A percentile compares a stretch with the other conserved stretches of the same genome.
phyloP scores from a whole-genome alignment of 1,284 basidiomycete genomes.

The Boletus semigastroideus region DNA sequence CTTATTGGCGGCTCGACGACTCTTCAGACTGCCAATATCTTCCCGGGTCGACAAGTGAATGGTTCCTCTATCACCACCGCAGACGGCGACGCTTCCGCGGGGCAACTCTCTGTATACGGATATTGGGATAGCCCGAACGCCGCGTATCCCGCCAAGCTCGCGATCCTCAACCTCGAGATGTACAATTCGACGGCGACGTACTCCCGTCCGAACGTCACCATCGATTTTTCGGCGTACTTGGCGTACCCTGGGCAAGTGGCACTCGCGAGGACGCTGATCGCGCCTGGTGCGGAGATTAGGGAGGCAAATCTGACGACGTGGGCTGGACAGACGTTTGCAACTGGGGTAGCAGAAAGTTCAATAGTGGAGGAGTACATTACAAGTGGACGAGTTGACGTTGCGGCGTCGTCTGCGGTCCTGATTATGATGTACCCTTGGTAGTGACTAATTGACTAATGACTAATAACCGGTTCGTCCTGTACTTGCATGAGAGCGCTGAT shows the following conservation, averaged over 20 bases:
- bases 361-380: constrained; percentile 38
- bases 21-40: constrained; percentile 46
- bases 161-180: constrained; percentile 47
- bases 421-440: constrained; percentile 20
- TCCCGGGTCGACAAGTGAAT: constrained; percentile 48
- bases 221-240: constrained; percentile 45
- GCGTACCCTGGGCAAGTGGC: constrained; percentile 24
- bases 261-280: constrained; percentile 40
- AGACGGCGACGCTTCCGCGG: constrained; percentile 44
- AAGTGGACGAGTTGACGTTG: constrained; percentile 36
- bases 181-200: constrained; percentile 44
- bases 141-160: constrained; percentile 43
- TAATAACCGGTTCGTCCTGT: too few relatives aligned
- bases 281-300: constrained; percentile 47
- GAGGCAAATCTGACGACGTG: constrained; percentile 44
- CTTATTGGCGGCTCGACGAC: constrained; percentile 42
- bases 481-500: background rate
- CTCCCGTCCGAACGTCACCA: constrained; percentile 38
- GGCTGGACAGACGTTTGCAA: constrained; percentile 48
- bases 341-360: constrained; percentile 39
- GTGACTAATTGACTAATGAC: too few relatives aligned
- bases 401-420: constrained; percentile 45
- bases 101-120: constrained; percentile 50
- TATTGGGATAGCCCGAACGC: constrained; percentile 41
- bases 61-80: constrained; percentile 51